Percentiles rank a stretch among this genome's conserved stretches.
These are phyloP conservation scores for Cercospora janseana DNA, from an alignment of 2,329 filamentous ascomycete genomes.

Conservation along the genomic window DNA sequence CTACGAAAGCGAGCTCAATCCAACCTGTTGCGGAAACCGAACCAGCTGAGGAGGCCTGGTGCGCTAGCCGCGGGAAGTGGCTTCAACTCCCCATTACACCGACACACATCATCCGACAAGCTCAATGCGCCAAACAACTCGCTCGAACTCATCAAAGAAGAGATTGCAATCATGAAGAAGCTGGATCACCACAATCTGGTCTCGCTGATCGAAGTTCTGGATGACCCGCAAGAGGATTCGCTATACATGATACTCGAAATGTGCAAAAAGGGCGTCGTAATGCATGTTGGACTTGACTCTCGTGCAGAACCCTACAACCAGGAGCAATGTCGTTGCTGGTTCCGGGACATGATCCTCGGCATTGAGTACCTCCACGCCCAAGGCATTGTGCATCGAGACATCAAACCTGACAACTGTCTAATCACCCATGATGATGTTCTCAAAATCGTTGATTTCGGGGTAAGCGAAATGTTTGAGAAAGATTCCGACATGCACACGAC, in stretches of 20 bases:
- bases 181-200: constrained; percentile 94
- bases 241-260: constrained; percentile 99
- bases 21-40: constrained; percentile 70
- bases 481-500: constrained; percentile 81
- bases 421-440: constrained; percentile 88
- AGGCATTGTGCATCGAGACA: constrained; percentile 91
- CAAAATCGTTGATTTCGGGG: constrained; percentile 98
- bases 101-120: constrained; percentile 54
- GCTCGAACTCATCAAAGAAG: constrained; percentile 84
- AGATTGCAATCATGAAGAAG: constrained; percentile 99
- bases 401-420: constrained; percentile 95
- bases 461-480: constrained; percentile 97
- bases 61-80: constrained; percentile 52
- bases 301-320: constrained; percentile 76
- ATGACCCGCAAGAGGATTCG: constrained; percentile 92
- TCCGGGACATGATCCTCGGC: constrained; percentile 88
- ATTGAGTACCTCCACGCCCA: constrained; percentile 96
- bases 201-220: constrained; percentile 85
- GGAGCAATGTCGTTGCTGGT: constrained; percentile 84
- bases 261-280: constrained; percentile 96
- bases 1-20: constrained; percentile 88
- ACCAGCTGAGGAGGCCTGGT: constrained; percentile 53
- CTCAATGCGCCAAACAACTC: constrained; percentile 62
- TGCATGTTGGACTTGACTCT: constrained; percentile 90
- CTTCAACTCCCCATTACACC: constrained; percentile 64